Conservation (phyloP, 495 filamentous ascomycete genomes). For the Haplographium delicatum region DNA sequence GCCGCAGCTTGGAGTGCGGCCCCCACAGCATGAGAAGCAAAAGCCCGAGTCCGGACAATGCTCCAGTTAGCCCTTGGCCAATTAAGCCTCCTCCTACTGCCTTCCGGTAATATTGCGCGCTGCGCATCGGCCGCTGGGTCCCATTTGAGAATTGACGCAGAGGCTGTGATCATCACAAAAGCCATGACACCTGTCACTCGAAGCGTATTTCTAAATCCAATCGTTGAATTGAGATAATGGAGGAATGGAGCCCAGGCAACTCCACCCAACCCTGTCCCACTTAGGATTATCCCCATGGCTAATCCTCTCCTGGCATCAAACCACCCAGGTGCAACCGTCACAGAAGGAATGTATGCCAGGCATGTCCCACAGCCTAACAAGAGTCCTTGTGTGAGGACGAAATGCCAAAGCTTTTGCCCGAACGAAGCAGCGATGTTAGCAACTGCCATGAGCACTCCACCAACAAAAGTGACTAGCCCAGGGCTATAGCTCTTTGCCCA, state of each 20-base stretch:
- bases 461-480: slow-evolving; percentile 18
- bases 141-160: slow-evolving; percentile 31
- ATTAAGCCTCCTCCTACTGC: neutral
- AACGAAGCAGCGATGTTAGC: slow-evolving; percentile 33
- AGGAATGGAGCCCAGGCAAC: slow-evolving; percentile 33
- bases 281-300: slow-evolving; percentile 36
- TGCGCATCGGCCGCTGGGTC: slow-evolving; percentile 20
- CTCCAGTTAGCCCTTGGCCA: slow-evolving; percentile 31
- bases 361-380: slow-evolving; percentile 34
- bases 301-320: slow-evolving; percentile 30
- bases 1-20: slow-evolving; percentile 36
- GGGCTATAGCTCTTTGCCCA: slow-evolving; percentile 37
- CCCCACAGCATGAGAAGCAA: slow-evolving; percentile 30
- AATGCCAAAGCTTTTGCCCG: slow-evolving; percentile 36
- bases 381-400: slow-evolving; percentile 36
- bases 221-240: slow-evolving; percentile 22
- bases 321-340: slow-evolving; percentile 35
- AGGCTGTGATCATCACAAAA: slow-evolving; percentile 25
- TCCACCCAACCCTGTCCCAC: slow-evolving; percentile 24
- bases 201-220: slow-evolving; percentile 37
- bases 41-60: slow-evolving; percentile 30
- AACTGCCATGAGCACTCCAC: slow-evolving; percentile 29
- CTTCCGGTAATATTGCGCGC: neutral
- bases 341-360: slow-evolving; percentile 35
- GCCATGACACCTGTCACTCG: slow-evolving; percentile 33